Evolutionary conservation across 73 alveolate genomes (phyloP).

Genomic region (Tetrahymena elliotti): DNA sequence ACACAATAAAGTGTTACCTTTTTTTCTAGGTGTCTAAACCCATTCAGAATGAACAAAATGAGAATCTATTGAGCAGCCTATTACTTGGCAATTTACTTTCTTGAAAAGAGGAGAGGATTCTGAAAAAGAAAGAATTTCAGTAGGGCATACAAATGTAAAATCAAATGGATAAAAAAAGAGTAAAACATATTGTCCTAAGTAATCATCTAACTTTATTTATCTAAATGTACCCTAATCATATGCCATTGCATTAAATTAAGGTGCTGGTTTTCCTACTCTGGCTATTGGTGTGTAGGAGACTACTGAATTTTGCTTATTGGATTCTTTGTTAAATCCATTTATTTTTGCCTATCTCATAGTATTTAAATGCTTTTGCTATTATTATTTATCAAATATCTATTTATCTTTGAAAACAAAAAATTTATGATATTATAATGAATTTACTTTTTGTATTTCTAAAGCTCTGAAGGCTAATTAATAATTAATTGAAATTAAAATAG

Average conservation of each 20-base stretch:
- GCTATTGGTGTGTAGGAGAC: not conserved
- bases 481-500: too few relatives aligned
- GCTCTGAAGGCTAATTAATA: not conserved
- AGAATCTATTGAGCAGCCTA: conserved; percentile 81
- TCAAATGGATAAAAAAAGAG: conserved; percentile 99
- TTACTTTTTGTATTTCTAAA: not conserved
- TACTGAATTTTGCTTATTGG: not conserved
- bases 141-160: conserved; percentile 99
- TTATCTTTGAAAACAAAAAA: too few relatives aligned
- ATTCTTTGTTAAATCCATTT: not conserved
- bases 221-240: conserved; percentile 44
- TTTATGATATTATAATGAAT: not conserved
- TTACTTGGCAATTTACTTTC: conserved; percentile 64
- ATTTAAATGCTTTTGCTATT: not conserved
- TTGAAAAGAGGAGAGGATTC: conserved; percentile 51
- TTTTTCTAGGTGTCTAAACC: conserved; percentile 75
- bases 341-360: not conserved
- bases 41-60: conserved; percentile 76
- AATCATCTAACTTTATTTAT: conserved; percentile 73
- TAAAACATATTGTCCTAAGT: conserved; percentile 91
- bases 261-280: not conserved
- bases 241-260: not conserved
- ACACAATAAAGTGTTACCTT: not conserved
- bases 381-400: not conserved
- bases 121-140: conserved; percentile 77